These are phyloP conservation scores for Artomyces pyxidatus DNA, from an alignment of 768 basidiomycete species.

Conservation along the genomic window DNA sequence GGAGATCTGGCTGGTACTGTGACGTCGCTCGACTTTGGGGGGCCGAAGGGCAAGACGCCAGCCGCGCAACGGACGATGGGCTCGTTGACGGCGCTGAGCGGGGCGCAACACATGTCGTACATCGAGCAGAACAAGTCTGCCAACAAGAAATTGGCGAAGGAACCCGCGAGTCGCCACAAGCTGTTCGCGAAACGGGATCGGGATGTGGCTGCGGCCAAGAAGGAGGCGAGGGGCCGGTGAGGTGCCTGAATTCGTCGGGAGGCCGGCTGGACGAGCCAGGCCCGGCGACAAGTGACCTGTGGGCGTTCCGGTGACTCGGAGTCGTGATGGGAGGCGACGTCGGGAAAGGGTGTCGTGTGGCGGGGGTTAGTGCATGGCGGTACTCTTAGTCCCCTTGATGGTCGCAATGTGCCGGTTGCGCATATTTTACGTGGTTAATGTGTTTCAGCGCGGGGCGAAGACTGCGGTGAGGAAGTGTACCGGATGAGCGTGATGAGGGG, in stretches of 20 bases:
- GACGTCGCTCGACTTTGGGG: conserved; percentile 81
- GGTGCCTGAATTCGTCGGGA: conserved; percentile 9
- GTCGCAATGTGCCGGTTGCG: no score
- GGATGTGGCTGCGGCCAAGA: conserved; percentile 50
- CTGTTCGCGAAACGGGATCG: conserved; percentile 79
- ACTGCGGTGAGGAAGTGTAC: no score
- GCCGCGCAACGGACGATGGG: conserved; percentile 72
- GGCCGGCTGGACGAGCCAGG: background rate
- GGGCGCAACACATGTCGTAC: conserved; percentile 89
- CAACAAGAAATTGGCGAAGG: conserved; percentile 67
- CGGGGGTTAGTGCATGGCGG: no score
- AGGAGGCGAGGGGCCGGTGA: conserved; percentile 24
- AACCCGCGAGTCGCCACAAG: conserved; percentile 54
- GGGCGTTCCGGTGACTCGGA: no score
- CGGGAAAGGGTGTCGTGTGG: no score
- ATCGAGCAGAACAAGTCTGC: conserved; percentile 87
- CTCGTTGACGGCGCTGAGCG: conserved; percentile 75
- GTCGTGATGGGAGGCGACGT: no score
- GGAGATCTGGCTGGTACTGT: conserved; percentile 82
- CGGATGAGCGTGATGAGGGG: no score
- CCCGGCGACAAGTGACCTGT: no score
- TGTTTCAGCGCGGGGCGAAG: no score
- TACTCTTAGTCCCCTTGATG: no score
- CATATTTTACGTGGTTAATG: no score
- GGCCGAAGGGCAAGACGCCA: conserved; percentile 48